Base-by-base conservation (phyloP, 1,139 yeast species). In the Taphrina sp. region DNA sequence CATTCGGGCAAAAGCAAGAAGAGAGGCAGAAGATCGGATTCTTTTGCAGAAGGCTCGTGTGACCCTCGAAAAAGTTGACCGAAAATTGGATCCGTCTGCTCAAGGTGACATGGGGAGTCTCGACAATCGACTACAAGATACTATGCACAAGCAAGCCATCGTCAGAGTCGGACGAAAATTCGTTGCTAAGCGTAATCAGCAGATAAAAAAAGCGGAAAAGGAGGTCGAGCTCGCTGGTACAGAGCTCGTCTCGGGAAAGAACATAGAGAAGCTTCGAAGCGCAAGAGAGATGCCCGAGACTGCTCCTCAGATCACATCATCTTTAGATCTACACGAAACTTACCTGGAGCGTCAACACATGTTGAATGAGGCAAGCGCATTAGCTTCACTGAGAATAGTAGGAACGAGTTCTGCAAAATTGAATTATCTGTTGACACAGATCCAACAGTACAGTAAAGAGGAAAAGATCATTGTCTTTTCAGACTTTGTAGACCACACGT, bases 401-500 rank as follows among this genome's bases (percentile, higher is more conserved):
- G 28, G 86, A 0, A 78, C 85, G 0, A 77, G 82, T 0, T 81
- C 86, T 0, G 70, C 82, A 0, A 83, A 83, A 63, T 67, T 83
- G 14, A 78, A 85, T 3, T 83, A 83, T 61, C 68, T 83, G 59
- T 73, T 79, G 0, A 71, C 81, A 17, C 71, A 79, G 55, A 63
- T 83, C 17, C 36, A 58, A 5, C 46, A 36, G 23, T 65, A 81
- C 23, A 82, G 80, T 56, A 78, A 79, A 61, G 79, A 78, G 58
- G 66, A 66, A 22, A 83, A 83, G 61, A 78, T 84, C 2, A 72
- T 83, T 37, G 80, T 83, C 0, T 83, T 83, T 64, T 83, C 79
- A 65, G 88, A 83, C 61, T 81, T 80, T 66, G 87, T 82, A 65
- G 87, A 83, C 61, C 76, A 81, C 60, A 88, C 87, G 0, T 41